phyloP scores from a whole-genome alignment of 2,329 filamentous ascomycete species.

The Aspergillus alliaceus region DNA sequence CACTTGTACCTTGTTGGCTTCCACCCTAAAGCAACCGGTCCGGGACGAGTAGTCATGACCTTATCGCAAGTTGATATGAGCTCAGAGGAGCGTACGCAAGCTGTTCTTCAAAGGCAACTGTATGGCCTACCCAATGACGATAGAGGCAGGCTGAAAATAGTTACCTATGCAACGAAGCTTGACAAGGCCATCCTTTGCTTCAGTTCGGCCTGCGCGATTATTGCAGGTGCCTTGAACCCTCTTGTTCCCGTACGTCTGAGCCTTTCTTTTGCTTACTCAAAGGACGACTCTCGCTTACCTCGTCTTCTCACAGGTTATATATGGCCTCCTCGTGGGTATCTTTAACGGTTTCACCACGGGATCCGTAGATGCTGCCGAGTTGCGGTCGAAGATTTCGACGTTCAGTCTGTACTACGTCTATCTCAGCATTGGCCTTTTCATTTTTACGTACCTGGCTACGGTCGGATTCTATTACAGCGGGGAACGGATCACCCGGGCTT shows the following conservation, averaged over 20 bases:
- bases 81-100: not conserved
- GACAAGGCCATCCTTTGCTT: not conserved
- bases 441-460: constrained; percentile 72
- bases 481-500: constrained; percentile 72
- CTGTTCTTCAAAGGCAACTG: not conserved
- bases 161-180: not conserved
- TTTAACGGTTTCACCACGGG: not conserved
- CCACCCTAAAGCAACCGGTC: not conserved
- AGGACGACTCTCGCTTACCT: not conserved
- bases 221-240: not conserved
- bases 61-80: not conserved
- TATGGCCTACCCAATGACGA: not conserved
- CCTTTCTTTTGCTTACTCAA: not conserved
- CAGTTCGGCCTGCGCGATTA: not conserved
- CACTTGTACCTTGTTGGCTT: not conserved
- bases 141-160: not conserved
- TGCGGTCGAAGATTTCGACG: not conserved
- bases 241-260: not conserved
- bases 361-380: not conserved
- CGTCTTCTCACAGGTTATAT: not conserved
- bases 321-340: not conserved
- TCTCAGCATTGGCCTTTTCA: constrained; percentile 73
- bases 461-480: constrained; percentile 87
- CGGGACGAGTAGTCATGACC: not conserved
- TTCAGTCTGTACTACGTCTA: constrained; percentile 72